Base-by-base conservation (phyloP, 768 basidiomycete genomes). In the Hemileccinum rubropunctum region DNA sequence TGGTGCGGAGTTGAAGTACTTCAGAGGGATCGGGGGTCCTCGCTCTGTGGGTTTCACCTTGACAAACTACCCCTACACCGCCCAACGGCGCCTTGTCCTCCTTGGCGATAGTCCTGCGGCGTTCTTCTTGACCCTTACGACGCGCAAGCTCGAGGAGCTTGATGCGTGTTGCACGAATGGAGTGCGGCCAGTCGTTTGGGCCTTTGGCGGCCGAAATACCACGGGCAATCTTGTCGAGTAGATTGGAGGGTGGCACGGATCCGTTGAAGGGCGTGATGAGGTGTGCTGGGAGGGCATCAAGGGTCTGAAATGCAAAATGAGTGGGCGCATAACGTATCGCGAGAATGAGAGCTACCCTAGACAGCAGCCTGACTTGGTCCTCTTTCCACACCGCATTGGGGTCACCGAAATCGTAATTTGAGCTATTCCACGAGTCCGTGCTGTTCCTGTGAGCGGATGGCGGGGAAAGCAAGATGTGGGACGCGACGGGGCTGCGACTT, bases 241-340 rank as follows among this genome's bases (percentile, higher is more conserved):
- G 79, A 65, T 92, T 92, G 13, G 87, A 83, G 28, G 90, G 90
- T 1, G 91, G 91, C 17, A 92, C 80, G 39, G 83, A 77, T 27
- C 91, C 90, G 56, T 86, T 84, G 76, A 90, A 92, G 47, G 90
- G 91, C 14, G 91, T 92, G 65, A 89, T 75, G n/a, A 93, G 79
- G 59, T 91, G 88, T 6, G 84, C 73, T 10, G 90, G 90, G 51
- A 91, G 81, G 38, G 85, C 84, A 63, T 93, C 91, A 10, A 93
- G 77, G 14, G 91, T 90, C 90, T 64, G 1, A 10, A 33, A 42
- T 18, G 47, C 27, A 55, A 52, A 1, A 53, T 45, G 49, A 63
- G 53, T 23, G 20, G 2, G 36, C 0, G 2, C 21, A 35, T 50
- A 51, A 13, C 45, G n/a, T 1, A 27, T 27, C 8, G 26, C 8